Conservation (phyloP, 208 protist genomes). For the Trypanosoma caninum region DNA sequence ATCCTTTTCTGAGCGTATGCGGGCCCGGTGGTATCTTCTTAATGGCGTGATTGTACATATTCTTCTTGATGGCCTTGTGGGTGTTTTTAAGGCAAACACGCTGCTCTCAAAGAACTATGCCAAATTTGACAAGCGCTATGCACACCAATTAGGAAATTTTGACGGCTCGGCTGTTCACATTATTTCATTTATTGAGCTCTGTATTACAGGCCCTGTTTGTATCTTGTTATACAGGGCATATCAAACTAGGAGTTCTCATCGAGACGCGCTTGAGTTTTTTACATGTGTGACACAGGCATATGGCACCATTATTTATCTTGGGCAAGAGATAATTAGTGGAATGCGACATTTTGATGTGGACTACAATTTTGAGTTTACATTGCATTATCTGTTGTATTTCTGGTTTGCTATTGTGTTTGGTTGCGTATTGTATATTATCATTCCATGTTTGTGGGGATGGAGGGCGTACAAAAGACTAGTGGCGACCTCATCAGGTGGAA, state of each 20-base stretch:
- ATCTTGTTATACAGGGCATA: slow-evolving; percentile 65
- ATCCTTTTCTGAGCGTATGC: slow-evolving; percentile 46
- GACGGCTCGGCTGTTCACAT: slow-evolving; percentile 55
- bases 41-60: slow-evolving; percentile 76
- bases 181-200: slow-evolving; percentile 58
- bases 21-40: slow-evolving; percentile 73
- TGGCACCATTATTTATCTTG: slow-evolving; percentile 61
- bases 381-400: slow-evolving; percentile 9
- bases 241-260: slow-evolving; percentile 38
- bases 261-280: slow-evolving; percentile 72
- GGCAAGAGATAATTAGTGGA: slow-evolving; percentile 58
- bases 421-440: slow-evolving; percentile 32
- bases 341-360: slow-evolving; percentile 50
- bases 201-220: slow-evolving; percentile 61
- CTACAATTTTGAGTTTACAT: slow-evolving; percentile 13
- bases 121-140: slow-evolving; percentile 66
- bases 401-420: slow-evolving; percentile 17
- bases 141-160: slow-evolving; percentile 33
- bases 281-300: slow-evolving; percentile 64
- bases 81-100: slow-evolving; percentile 58
- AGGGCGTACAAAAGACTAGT: slow-evolving; percentile 46
- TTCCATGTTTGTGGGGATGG: slow-evolving; percentile 51
- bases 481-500: slow-evolving; percentile 19
- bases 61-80: slow-evolving; percentile 64
- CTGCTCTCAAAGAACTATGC: slow-evolving; percentile 63